Conservation (phyloP, 768 basidiomycete genomes). For the Psilocybe subaeruginosa region DNA sequence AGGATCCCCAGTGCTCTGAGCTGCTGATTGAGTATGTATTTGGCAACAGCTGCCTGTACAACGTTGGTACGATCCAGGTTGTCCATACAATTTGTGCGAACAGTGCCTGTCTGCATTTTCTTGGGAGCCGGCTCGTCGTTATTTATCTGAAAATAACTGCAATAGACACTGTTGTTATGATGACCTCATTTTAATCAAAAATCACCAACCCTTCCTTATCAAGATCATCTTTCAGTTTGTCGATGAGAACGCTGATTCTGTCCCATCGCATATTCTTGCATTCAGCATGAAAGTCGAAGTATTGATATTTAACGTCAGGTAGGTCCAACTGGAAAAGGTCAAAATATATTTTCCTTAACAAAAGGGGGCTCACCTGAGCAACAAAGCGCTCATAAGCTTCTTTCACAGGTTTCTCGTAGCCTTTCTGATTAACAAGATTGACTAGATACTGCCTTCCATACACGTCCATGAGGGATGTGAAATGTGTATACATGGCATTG, state of each 20-base stretch:
- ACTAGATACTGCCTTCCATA: conserved; percentile 85
- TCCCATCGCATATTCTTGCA: conserved; percentile 97
- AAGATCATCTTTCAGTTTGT: conserved; percentile 73
- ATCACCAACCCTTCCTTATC: conserved; percentile 62
- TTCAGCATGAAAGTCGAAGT: conserved; percentile 98
- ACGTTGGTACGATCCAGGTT: conserved; percentile 97
- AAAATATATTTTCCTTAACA: not conserved
- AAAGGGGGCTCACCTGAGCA: conserved; percentile 47
- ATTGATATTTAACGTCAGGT: conserved; percentile 80
- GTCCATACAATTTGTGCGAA: conserved; percentile 98
- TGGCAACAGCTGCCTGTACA: conserved; percentile 89
- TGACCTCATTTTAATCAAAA: not conserved
- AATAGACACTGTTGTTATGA: not conserved
- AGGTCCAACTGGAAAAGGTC: conserved; percentile 51
- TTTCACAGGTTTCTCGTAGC: conserved; percentile 91
- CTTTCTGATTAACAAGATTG: conserved; percentile 93
- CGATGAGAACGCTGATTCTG: conserved; percentile 82
- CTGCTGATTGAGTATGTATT: conserved; percentile 81
- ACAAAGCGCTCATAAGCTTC: conserved; percentile 89
- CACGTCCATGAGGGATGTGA: conserved; percentile 66
- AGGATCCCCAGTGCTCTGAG: conserved; percentile 76
- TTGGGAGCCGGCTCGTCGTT: conserved; percentile 47
- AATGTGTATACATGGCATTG: conserved; percentile 71
- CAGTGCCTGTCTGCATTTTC: conserved; percentile 70
- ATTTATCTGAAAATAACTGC: conserved; percentile 80